phyloP scores from a whole-genome alignment of 2,329 filamentous ascomycete species.

The Aspergillus sp. region DNA sequence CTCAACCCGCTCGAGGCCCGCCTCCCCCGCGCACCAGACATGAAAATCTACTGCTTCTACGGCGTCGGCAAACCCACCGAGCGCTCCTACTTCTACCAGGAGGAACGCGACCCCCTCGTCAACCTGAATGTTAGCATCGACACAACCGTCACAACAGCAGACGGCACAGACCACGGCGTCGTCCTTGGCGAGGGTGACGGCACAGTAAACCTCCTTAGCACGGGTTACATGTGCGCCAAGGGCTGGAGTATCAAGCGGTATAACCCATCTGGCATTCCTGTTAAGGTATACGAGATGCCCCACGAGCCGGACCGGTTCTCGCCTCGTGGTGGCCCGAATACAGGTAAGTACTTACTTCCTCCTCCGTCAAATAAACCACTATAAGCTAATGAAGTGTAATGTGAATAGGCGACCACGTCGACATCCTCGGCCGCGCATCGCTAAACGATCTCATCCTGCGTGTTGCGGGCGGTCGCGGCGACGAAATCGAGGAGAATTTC shows the following conservation, averaged over 20 bases:
- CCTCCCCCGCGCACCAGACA: slow-evolving; percentile 77
- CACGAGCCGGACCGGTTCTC: slow-evolving; percentile 94
- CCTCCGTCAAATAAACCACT: not conserved
- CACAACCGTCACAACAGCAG: slow-evolving; percentile 48
- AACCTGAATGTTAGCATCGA: slow-evolving; percentile 56
- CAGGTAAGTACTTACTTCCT: slow-evolving; percentile 44
- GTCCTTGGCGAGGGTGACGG: slow-evolving; percentile 94
- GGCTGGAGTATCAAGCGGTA: slow-evolving; percentile 94
- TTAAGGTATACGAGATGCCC: slow-evolving; percentile 92
- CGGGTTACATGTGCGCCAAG: slow-evolving; percentile 94
- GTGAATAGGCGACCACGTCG: slow-evolving; percentile 77
- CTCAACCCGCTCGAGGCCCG: slow-evolving; percentile 93
- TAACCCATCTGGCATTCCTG: slow-evolving; percentile 78
- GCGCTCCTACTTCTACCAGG: slow-evolving; percentile 85
- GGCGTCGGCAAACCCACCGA: slow-evolving; percentile 91
- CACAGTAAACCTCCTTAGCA: slow-evolving; percentile 87
- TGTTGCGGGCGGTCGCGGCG: slow-evolving; percentile 81
- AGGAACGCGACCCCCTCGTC: slow-evolving; percentile 64
- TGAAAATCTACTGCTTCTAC: slow-evolving; percentile 98
- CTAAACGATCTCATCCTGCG: slow-evolving; percentile 87
- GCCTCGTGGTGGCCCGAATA: slow-evolving; percentile 69
- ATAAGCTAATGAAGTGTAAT: slow-evolving; percentile 4
- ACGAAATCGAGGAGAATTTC: slow-evolving; percentile 73
- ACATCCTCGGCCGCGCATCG: slow-evolving; percentile 84
- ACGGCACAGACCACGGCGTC: slow-evolving; percentile 76